Base-by-base conservation (phyloP, 2,329 filamentous ascomycete species). In the Neocucurbitaria cava region DNA sequence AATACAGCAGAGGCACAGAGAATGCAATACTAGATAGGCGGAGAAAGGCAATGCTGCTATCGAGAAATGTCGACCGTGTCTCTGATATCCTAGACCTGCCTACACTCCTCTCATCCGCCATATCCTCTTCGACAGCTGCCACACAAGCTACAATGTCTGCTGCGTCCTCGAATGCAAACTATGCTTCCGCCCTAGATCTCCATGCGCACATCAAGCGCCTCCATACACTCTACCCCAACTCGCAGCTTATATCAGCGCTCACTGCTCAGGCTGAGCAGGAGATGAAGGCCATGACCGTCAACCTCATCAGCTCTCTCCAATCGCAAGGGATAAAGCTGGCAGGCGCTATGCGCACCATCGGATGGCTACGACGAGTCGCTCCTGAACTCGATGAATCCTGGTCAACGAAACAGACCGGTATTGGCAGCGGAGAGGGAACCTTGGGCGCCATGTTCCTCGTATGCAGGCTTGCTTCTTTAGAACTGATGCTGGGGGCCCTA, bases 61-160 rank as follows among this genome's bases (percentile, higher is more conserved):
- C 91, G 17, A 85, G 91, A 43, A 98, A 97, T 72, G 89, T 94
- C 24, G 94, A 97, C 73, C 87, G 94, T 50, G 83, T 98, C 3
- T 89, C 92, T 26, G 93, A 97, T 73, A 88, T 98, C 28, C 86
- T 99, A 54, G 94, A 98, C 68, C 84, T 99, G 26, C 95, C 95
- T 0, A 87, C 89, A 0, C 80, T 98, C 30, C 84, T 99, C 13
- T 89, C 90, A 11, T 92, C 93, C 1, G 89, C 93, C 41, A 89
- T 93, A 52, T 84, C 84, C 7, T 79, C 80, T 4, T 81, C 78
- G 0, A 82, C 82, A 23, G 77, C 82, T n/a, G 78, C 77, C n/a
- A 72, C 77, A 3, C 81, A 86, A 3, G 74, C 74, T 13, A 42
- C 60, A 2, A 46, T 65, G 1, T 59, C 59, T 2, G 68, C 72